Evolutionary conservation across 805 yeast genomes (phyloP).

Genomic region (Yamadazyma paraphyllophila): DNA sequence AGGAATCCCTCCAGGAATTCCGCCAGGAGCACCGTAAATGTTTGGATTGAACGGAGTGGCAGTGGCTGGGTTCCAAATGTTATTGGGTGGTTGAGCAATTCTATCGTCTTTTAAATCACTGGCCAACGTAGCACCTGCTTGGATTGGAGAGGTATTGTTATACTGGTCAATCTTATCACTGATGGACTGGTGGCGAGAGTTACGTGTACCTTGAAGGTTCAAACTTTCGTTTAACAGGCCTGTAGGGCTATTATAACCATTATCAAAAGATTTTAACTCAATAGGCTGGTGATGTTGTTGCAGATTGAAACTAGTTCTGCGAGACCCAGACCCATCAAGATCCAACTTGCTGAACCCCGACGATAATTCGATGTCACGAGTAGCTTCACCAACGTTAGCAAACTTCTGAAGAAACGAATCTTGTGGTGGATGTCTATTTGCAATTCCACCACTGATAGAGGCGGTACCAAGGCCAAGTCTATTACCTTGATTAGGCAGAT

Average conservation of each 20-base stretch:
- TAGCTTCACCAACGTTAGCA: constrained; percentile 64
- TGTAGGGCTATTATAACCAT: constrained; percentile 28
- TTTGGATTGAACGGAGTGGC: constrained; percentile 58
- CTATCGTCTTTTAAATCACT: constrained; percentile 12
- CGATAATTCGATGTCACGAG: constrained; percentile 58
- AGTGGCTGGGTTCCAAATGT: constrained; percentile 67
- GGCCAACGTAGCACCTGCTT: constrained; percentile 37
- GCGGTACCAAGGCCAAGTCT: constrained; percentile 52
- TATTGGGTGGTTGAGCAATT: constrained; percentile 6
- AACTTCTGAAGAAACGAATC: constrained; percentile 61
- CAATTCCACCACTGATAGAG: constrained; percentile 57
- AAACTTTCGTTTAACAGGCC: constrained; percentile 44
- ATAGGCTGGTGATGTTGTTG: not conserved
- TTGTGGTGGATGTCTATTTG: constrained; percentile 45
- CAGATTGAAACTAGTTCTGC: constrained; percentile 54
- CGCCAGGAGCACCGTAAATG: not conserved
- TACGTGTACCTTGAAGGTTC: constrained; percentile 33
- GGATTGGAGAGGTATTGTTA: constrained; percentile 45
- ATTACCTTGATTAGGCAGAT: constrained; percentile 21
- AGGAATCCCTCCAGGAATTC: not conserved
- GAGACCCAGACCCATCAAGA: constrained; percentile 27
- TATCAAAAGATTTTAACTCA: constrained; percentile 3
- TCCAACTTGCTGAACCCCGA: constrained; percentile 40
- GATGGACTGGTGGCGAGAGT: constrained; percentile 50
- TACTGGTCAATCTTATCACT: constrained; percentile 65